Evolutionary conservation across 2,329 filamentous ascomycete species (phyloP).

Genomic region (Sporothrix globosa): DNA sequence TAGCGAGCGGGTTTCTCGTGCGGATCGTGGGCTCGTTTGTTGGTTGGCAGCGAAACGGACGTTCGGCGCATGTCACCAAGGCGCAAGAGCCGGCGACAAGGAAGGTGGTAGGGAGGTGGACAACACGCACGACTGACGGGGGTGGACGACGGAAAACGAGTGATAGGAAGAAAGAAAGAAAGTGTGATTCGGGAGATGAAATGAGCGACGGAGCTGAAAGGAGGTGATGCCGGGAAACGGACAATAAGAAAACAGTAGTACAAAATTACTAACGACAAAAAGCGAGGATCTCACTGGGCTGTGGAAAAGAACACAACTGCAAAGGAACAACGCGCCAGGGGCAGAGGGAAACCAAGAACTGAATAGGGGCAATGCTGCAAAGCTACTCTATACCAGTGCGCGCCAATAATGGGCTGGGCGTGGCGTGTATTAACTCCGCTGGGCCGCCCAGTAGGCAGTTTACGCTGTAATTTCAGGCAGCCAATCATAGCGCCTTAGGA

Average conservation of each 20-base stretch:
- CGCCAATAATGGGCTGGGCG: not conserved
- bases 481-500: no score
- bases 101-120: not conserved
- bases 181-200: no score
- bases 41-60: slow-evolving; percentile 65
- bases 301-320: slow-evolving; percentile 19
- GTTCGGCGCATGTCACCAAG: slow-evolving; percentile 61
- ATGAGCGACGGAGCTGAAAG: not conserved
- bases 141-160: not conserved
- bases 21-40: slow-evolving; percentile 62
- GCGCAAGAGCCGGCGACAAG: not conserved
- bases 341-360: not conserved
- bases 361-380: slow-evolving; percentile 22
- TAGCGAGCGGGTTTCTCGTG: slow-evolving; percentile 69
- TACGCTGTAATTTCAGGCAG: no score
- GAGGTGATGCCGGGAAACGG: not conserved
- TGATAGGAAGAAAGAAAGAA: not conserved
- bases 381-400: not conserved
- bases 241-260: not conserved
- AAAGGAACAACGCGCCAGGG: slow-evolving; percentile 6
- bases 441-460: no score
- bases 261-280: slow-evolving; percentile 2
- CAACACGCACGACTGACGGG: not conserved
- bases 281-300: slow-evolving; percentile 11
- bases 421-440: not conserved